Conservation (phyloP, 176 grass and related monocot genomes). For the Triticum aestivum region IWGSC_CS_RefSeq_v2.1 NC_057801.1:444301116-444301615, state of each 20-base stretch:
- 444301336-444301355: background rate
- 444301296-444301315: background rate
- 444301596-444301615: too few species aligned
- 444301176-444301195: constrained; percentile 30
- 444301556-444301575: too few species aligned
- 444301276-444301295: background rate
- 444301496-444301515: too few species aligned
- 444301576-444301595: too few species aligned
- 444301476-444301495: too few species aligned
- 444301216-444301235: constrained; percentile 57
- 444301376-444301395: too few species aligned
- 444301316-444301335: constrained; percentile 3
- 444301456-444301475: too few species aligned
- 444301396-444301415: too few species aligned
- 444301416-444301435: too few species aligned
- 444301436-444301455: too few species aligned
- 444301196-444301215: constrained; percentile 9
- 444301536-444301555: too few species aligned
- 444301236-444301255: constrained; percentile 9
- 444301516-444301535: too few species aligned
- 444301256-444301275: background rate
- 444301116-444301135: background rate
- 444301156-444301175: constrained; percentile 20
- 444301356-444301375: background rate
- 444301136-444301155: background rate